Conservation (phyloP, 805 yeast genomes). For the Vanderwaltozyma yarrowii region DNA sequence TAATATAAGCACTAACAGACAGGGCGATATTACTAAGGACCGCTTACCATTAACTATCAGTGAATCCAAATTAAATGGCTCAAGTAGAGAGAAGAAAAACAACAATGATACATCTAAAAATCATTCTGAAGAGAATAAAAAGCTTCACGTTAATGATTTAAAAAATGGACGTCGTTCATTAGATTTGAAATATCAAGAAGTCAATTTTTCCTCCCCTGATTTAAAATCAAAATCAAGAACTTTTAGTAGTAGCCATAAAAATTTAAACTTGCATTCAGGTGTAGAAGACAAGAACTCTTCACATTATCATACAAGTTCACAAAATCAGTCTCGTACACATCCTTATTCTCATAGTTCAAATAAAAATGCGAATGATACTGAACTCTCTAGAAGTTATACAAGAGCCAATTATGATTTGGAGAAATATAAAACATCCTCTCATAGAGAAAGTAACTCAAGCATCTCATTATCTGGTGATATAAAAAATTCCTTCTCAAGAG, state of each 20-base stretch:
- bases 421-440: conserved; percentile 1
- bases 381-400: background rate
- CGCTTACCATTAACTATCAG: no score
- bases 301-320: background rate
- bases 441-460: background rate
- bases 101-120: background rate
- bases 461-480: conserved; percentile 7
- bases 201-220: conserved; percentile 8
- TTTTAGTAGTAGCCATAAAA: background rate
- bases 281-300: background rate
- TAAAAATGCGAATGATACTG: background rate
- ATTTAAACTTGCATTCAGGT: background rate
- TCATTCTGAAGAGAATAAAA: background rate
- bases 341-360: background rate
- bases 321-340: background rate
- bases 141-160: background rate
- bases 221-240: background rate
- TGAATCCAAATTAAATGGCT: no score
- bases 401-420: conserved; percentile 9
- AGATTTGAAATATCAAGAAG: conserved; percentile 20
- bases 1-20: background rate
- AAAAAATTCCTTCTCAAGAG: conserved; percentile 17
- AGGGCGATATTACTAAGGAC: no score
- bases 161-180: conserved; percentile 9
- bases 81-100: background rate